Evolutionary conservation across 208 protist genomes (phyloP), one percentile per base, ranked within the genome.

Genomic region (Crithidia acanthocephali): DNA sequence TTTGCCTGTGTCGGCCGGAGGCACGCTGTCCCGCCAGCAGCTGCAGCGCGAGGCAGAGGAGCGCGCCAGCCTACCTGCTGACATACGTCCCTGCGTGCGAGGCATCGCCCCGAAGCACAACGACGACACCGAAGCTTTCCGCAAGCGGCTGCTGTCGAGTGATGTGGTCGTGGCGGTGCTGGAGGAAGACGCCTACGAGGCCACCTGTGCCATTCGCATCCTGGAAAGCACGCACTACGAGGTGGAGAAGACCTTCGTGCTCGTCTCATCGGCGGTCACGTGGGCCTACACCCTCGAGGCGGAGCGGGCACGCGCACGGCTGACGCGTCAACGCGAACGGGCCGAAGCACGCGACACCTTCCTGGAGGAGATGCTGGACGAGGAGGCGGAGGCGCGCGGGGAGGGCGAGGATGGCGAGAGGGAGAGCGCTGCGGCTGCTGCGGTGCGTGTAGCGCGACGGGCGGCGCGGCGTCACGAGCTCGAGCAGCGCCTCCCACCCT

Each of bases 171-270:
- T 98, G n/a, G 93, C 88, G 30, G 70, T 91, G 28, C 80, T 97
- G 23, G 83, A 90, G 57, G 90, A 96, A 45, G 85, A 89, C 60
- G 75, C 71, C 2, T 92, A 92, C 68, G 94, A 96, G 66, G 87
- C 92, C 0, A 90, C 87, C 68, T 92, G 84, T 42, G 86, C 94
- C 37, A 93, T 95, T 60, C 90, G 88, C 42, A 79, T 96, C 13
- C 76, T 98, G 6, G 61, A 76, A 8, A 84, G 86, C 35, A 83
- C 88, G 2, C 86, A 93, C 73, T 98, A 95, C 76, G 86, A 97
- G 35, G 90, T 95, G 35, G 88, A 95, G 61, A 98, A 98, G 78
- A 96, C 91, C 9, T 97, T 97, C 76, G 90, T 98, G 47, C 78
- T 98, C 23, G 86, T 98, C 13, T 96, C 92, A 1, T 95, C 87